Evolutionary conservation across 2,329 filamentous ascomycete genomes (phyloP), one percentile per base, ranked within the genome.

Genomic region (Taxawa tesnikishii): DNA sequence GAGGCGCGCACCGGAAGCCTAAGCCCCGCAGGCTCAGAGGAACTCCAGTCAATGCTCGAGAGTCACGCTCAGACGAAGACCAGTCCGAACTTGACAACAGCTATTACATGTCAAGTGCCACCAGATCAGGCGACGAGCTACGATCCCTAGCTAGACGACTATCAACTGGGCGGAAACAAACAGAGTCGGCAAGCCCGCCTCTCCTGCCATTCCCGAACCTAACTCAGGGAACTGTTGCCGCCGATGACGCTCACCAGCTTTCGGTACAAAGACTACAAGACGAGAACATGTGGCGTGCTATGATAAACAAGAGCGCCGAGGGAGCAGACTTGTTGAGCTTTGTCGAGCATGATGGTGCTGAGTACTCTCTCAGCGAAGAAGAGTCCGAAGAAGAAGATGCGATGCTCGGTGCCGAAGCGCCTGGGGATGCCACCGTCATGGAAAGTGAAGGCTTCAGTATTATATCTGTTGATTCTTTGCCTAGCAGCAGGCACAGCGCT

Each of bases 381-480:
- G 5, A 38, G 24, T 31, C 43, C 5, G 31, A 30, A 7, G 38
- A 34, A 26, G 19, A 33, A 26, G 31, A 36, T 27, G 31, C 28
- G 3, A 32, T 30, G 5, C 28, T 32, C 10, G 38, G 23, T 9
- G 32, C 24, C 9, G 24, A 39, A 15, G 37, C 32, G 3, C 37
- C 42, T 3, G 62, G 62, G 14, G 62, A 67, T 24, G 53, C 56
- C 7, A 66, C 62, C 0, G 49, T 65, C n/a, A 46, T 59, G 6
- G 53, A 61, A 26, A 64, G 62, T 38, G 63, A 67, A 40, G 61
- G 60, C 32, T 67, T 68, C 44, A 68, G 60, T 36, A 65, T 68
- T 56, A 54, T 68, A 1, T 65, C 62, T 3, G 48, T 65, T 8
- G 59, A 65, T 21, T 64, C 62, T 2, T 41, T 68, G 18, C 56